Base-by-base conservation (phyloP, 257 asterid genomes). In the Prunella vulgaris region DNA sequence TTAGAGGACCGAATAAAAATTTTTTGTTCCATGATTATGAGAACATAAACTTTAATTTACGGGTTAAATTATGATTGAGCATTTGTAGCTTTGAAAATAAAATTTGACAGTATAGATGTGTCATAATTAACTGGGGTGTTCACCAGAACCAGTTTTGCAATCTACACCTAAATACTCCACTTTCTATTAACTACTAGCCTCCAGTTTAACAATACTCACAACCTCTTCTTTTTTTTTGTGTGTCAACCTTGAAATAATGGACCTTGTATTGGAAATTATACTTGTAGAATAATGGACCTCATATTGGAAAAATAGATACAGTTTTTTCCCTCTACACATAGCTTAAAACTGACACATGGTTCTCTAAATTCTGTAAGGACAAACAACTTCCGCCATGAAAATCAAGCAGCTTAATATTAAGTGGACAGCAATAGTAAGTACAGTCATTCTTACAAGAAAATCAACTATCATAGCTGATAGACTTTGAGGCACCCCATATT, bases 1-100 rank as follows among this genome's bases (percentile, higher is more conserved):
- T 30, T 18, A 21, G 37, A 22, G 58, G 32, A 10, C 60, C 27
- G 17, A 30, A 13, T 32, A 37, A 65, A n/a, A 14, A 58, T 30
- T 20, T 66, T 59, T 60, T 62, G 56, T 13, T 71, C 60, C 52
- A 49, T 9, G 69, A 42, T 62, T 52, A 71, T 52, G 46, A 54
- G 35, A 33, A 33, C 42, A 0, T 7, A 20, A 17, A 49, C 73
- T 49, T 38, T 44, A 15, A 46, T 9, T 60, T 27, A 20, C 56
- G 27, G n/a, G 32, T 28, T 7, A 21, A 32, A 66, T n/a, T 12
- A 37, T 37, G 56, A 71, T 48, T 37, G 48, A 15, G 48, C 42
- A 58, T 54, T 14, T 0, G 17, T 22, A 57, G 28, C 33, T 25
- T 28, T 4, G 27, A 15, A 60, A 20, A 20, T 37, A 13, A 13